A percentile compares a stretch with the other conserved stretches of the same genome.
Evolutionary conservation across 495 filamentous ascomycete species (phyloP).

Genomic region (Ramalina peruviana): DNA sequence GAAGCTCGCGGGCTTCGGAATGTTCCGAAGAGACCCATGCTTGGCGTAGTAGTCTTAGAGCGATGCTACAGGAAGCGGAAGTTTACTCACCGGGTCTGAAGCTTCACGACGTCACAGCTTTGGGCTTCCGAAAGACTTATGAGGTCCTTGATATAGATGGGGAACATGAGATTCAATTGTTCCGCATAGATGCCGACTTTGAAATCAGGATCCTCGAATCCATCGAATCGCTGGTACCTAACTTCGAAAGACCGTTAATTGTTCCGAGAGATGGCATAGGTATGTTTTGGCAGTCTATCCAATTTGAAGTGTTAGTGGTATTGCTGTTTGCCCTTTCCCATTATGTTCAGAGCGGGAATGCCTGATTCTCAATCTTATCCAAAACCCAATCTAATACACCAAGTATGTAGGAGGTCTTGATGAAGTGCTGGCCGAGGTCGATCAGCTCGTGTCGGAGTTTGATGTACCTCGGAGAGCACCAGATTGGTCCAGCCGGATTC

Average conservation of each 20-base stretch:
- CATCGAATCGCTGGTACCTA: background rate
- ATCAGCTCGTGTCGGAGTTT: background rate
- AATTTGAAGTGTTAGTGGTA: too few relatives aligned
- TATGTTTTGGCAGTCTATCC: too few relatives aligned
- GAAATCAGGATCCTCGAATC: background rate
- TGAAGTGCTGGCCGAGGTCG: background rate
- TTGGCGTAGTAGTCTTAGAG: too few relatives aligned
- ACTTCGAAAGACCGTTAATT: background rate
- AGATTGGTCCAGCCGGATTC: background rate
- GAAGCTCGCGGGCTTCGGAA: constrained; percentile 8
- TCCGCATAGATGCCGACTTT: background rate
- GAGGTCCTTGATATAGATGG: background rate
- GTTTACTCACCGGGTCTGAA: background rate
- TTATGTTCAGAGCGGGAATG: too few relatives aligned
- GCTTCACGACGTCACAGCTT: background rate
- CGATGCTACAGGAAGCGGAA: too few relatives aligned
- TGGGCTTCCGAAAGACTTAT: background rate
- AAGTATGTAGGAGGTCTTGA: background rate
- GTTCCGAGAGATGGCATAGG: background rate
- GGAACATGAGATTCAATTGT: background rate
- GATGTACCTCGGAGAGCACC: too few relatives aligned
- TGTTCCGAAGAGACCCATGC: too few relatives aligned
- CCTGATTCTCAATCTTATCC: too few relatives aligned
- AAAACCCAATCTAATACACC: too few relatives aligned
- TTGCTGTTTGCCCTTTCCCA: too few relatives aligned